A percentile compares a stretch with the other conserved stretches of the same genome.
Evolutionary conservation across 1,284 basidiomycete genomes (phyloP).

Genomic region (Rhodotorula sp.): DNA sequence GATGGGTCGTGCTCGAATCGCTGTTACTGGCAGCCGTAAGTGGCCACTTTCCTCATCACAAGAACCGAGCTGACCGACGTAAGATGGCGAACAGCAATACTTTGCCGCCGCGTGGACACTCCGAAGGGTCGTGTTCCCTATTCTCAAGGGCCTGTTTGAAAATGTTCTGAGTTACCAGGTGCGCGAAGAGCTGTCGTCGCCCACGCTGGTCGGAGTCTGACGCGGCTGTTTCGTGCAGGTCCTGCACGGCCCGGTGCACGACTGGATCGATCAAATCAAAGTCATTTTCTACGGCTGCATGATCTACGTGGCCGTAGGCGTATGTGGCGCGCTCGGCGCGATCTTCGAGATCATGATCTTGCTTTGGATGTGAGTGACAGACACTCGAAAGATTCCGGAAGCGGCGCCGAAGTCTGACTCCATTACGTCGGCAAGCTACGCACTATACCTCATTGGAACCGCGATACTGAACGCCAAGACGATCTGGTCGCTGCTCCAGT

Average conservation of each 20-base stretch:
- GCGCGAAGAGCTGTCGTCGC: not conserved
- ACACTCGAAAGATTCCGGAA: not conserved
- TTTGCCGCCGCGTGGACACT: not conserved
- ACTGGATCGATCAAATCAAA: slow-evolving; percentile 18
- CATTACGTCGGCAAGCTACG: not conserved
- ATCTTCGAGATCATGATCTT: slow-evolving; percentile 7
- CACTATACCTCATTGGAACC: not conserved
- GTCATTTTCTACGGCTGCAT: slow-evolving; percentile 5
- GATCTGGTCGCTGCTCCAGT: not conserved
- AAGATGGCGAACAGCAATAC: not conserved
- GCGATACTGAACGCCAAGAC: not conserved
- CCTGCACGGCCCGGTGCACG: not conserved
- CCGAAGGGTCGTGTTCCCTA: slow-evolving; percentile 12
- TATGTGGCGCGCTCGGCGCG: slow-evolving; percentile 11
- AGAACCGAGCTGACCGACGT: not conserved
- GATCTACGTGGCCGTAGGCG: not conserved
- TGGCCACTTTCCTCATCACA: not conserved
- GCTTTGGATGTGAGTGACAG: not conserved
- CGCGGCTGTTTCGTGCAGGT: not conserved
- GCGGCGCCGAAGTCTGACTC: not conserved
- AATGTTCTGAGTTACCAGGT: slow-evolving; percentile 6
- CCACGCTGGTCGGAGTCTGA: not conserved
- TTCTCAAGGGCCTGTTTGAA: slow-evolving; percentile 12
- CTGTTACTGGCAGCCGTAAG: not conserved
- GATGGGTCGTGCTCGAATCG: slow-evolving; percentile 12